A percentile compares a stretch with the other conserved stretches of the same genome.
Evolutionary conservation across 495 filamentous ascomycete genomes (phyloP).

Genomic region (Tuber aestivum): DNA sequence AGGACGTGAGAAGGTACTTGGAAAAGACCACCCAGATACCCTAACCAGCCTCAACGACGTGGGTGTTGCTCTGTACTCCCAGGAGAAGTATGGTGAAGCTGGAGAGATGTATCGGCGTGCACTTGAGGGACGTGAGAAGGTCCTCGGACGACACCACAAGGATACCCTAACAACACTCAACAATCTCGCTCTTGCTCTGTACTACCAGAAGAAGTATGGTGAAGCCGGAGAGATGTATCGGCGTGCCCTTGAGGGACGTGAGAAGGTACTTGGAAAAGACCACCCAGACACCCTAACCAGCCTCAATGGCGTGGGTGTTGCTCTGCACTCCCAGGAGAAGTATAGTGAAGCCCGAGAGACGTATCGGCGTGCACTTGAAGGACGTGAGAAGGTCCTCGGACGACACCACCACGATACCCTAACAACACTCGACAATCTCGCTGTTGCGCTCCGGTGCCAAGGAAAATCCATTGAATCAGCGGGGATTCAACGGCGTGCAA

Average conservation of each 20-base stretch:
- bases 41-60: too few relatives aligned
- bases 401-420: constrained; percentile 10
- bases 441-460: neutral
- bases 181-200: neutral
- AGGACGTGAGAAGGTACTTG: too few relatives aligned
- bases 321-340: neutral
- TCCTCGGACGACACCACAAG: too few relatives aligned
- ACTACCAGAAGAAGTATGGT: too few relatives aligned
- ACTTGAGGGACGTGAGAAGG: too few relatives aligned
- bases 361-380: constrained; percentile 3
- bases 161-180: constrained; percentile 7
- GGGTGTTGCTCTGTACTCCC: too few relatives aligned
- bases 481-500: neutral
- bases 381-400: constrained; percentile 24
- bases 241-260: neutral
- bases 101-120: too few relatives aligned
- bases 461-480: neutral
- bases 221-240: too few relatives aligned
- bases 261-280: neutral
- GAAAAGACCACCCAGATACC: too few relatives aligned
- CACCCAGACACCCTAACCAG: constrained; percentile 6
- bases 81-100: too few relatives aligned
- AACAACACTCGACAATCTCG: neutral
- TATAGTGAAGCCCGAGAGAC: too few relatives aligned
- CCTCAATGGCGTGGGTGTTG: neutral